These are phyloP conservation scores for Elsinoe necatrix DNA, from an alignment of 2,329 filamentous ascomycete genomes.

Conservation along the genomic window DNA sequence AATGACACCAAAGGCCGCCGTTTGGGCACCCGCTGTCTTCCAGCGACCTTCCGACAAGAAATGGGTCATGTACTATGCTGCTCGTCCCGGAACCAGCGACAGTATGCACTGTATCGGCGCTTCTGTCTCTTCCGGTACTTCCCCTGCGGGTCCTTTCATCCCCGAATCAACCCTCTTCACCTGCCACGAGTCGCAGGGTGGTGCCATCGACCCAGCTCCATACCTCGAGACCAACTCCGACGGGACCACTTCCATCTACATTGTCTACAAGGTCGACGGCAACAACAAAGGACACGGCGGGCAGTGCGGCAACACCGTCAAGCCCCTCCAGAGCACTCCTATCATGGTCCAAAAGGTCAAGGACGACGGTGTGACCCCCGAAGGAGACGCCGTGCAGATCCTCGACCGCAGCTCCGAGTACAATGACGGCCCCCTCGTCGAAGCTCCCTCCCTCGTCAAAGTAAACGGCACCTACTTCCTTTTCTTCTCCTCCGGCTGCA, in stretches of 20 bases:
- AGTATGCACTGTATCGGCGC: conserved; percentile 28
- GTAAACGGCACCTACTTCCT: conserved; percentile 28
- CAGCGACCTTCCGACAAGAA: conserved; percentile 24
- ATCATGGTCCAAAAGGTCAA: conserved; percentile 30
- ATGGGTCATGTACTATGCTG: conserved; percentile 30
- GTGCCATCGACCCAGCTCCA: conserved; percentile 29
- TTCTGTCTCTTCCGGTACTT: conserved; percentile 23
- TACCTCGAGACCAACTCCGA: conserved; percentile 23
- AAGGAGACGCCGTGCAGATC: conserved; percentile 22
- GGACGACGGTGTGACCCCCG: conserved; percentile 24
- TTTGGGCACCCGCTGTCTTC: conserved; percentile 29
- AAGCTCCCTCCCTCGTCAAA: conserved; percentile 27
- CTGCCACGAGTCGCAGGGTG: conserved; percentile 26
- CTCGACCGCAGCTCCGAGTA: conserved; percentile 22
- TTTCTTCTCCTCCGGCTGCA: conserved; percentile 32
- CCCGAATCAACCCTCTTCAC: conserved; percentile 22
- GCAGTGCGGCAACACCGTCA: conserved; percentile 26
- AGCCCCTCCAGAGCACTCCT: conserved; percentile 24
- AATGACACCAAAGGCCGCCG: conserved; percentile 22
- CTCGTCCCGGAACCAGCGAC: conserved; percentile 20
- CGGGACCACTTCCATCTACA: conserved; percentile 22
- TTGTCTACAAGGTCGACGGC: conserved; percentile 31
- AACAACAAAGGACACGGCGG: conserved; percentile 29
- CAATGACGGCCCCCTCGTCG: conserved; percentile 29
- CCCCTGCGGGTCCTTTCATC: conserved; percentile 26